phyloP scores from a whole-genome alignment of 2,329 filamentous ascomycete genomes.

The Fusarium tanahbumbuense region DNA sequence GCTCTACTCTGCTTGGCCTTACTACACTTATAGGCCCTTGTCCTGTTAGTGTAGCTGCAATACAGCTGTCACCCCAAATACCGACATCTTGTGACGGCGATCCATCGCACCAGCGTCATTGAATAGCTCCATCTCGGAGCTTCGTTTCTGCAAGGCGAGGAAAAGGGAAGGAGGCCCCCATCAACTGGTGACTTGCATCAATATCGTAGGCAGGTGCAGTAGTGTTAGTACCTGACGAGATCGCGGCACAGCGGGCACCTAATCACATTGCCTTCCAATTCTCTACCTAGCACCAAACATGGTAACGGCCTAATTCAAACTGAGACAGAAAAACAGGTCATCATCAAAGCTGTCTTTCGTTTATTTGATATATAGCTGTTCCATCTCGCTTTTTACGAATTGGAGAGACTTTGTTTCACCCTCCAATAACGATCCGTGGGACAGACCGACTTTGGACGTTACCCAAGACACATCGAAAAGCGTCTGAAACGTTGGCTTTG shows the following conservation, averaged over 20 bases:
- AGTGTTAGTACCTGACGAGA: slow-evolving; percentile 24
- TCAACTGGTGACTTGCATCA: slow-evolving; percentile 1
- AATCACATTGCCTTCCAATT: slow-evolving; percentile 12
- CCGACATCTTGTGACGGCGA: slow-evolving; percentile 14
- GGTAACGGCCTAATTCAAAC: slow-evolving; percentile 15
- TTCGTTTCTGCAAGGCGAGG: neutral
- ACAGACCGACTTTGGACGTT: slow-evolving; percentile 3
- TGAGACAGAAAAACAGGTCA: slow-evolving; percentile 2
- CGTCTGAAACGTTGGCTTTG: neutral
- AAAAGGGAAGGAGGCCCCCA: slow-evolving; percentile 1
- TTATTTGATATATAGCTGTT: neutral
- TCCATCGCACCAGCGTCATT: slow-evolving; percentile 31
- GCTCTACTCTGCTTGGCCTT: neutral
- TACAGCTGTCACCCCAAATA: slow-evolving; percentile 20
- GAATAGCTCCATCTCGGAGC: neutral
- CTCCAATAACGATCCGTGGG: neutral
- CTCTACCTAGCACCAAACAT: slow-evolving; percentile 1
- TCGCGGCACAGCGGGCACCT: slow-evolving; percentile 21
- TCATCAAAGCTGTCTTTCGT: neutral
- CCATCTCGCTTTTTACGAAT: neutral
- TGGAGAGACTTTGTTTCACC: slow-evolving; percentile 4
- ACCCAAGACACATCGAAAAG: slow-evolving; percentile 18
- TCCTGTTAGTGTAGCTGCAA: slow-evolving; percentile 13
- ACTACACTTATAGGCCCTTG: slow-evolving; percentile 16
- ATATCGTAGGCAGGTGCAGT: neutral